A percentile compares a stretch with the other conserved stretches of the same genome.
phyloP scores from a whole-genome alignment of 2,329 filamentous ascomycete genomes.

The Exophiala aquamarina region DNA sequence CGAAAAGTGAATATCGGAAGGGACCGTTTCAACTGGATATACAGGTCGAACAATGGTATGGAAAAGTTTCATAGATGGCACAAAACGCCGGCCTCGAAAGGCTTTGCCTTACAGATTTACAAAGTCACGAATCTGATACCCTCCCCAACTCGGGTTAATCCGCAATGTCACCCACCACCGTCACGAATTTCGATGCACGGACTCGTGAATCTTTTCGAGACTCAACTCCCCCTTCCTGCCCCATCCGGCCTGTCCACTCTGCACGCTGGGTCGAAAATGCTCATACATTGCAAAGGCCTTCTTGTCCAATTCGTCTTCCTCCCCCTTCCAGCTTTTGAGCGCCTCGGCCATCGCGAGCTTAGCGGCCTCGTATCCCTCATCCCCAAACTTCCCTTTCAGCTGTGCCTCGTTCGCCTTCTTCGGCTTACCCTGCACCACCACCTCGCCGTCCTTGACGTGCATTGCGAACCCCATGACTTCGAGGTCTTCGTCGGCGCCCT shows the following conservation, averaged over 20 bases:
- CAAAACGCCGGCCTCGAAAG: too few species aligned
- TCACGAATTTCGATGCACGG: conserved; percentile 7
- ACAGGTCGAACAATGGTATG: too few species aligned
- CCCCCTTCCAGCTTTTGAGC: conserved; percentile 8
- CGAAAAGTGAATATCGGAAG: conserved; percentile 17
- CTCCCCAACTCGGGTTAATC: too few species aligned
- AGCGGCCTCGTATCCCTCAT: conserved; percentile 1
- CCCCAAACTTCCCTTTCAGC: conserved; percentile 18
- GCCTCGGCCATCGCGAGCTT: conserved; percentile 21
- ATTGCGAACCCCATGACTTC: conserved; percentile 23
- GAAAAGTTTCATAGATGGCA: too few species aligned
- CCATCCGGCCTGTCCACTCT: conserved; percentile 75
- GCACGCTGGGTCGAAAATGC: conserved; percentile 73
- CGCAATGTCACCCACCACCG: too few species aligned
- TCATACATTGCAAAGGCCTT: conserved; percentile 82
- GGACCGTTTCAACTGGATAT: too few species aligned
- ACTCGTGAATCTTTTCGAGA: conserved; percentile 57
- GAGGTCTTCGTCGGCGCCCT: conserved; percentile 12
- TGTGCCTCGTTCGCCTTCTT: conserved; percentile 16
- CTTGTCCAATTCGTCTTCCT: conserved; percentile 64
- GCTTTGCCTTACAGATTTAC: too few species aligned
- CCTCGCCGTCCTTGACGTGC: conserved; percentile 15
- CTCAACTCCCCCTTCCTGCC: conserved; percentile 75
- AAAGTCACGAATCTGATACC: too few species aligned
- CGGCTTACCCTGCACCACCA: conserved; percentile 20